phyloP scores from a whole-genome alignment of 202 grass and related monocot genomes.

The Zoysia matrella region DNA sequence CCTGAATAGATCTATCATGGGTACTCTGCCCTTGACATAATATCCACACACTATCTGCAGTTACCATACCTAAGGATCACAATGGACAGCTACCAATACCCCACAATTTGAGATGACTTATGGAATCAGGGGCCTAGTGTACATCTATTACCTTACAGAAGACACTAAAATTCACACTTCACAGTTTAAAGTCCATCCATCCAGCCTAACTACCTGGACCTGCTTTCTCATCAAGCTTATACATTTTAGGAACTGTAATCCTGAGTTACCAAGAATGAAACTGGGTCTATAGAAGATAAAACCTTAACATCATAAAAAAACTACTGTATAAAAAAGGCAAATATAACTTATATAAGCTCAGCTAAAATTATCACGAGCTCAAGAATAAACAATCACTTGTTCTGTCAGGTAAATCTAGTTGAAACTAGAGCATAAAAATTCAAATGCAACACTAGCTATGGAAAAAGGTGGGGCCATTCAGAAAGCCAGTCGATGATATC shows the following conservation, averaged over 20 bases:
- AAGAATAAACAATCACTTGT: constrained; percentile 22
- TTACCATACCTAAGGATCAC: too few species aligned
- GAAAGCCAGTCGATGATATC: neutral
- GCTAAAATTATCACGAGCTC: constrained; percentile 23
- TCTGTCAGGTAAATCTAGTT: neutral
- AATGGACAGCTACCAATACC: too few species aligned
- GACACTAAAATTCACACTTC: neutral
- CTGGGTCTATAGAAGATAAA: neutral
- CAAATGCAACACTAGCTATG: constrained; percentile 12
- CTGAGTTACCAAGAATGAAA: too few species aligned
- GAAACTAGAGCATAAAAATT: constrained; percentile 27
- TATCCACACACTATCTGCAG: neutral
- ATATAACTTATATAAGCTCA: neutral
- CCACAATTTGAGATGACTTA: too few species aligned
- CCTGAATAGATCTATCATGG: constrained; percentile 27
- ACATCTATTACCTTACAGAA: neutral
- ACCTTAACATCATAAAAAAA: constrained; percentile 7
- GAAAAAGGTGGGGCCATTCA: neutral
- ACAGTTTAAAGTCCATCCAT: neutral
- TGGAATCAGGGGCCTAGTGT: too few species aligned
- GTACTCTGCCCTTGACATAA: constrained; percentile 2
- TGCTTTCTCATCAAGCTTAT: too few species aligned
- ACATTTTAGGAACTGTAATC: too few species aligned
- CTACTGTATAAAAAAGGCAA: constrained; percentile 14
- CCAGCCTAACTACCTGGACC: too few species aligned